Conservation (phyloP, 306 rosid genomes). For the Bauhinia variegata region DNA sequence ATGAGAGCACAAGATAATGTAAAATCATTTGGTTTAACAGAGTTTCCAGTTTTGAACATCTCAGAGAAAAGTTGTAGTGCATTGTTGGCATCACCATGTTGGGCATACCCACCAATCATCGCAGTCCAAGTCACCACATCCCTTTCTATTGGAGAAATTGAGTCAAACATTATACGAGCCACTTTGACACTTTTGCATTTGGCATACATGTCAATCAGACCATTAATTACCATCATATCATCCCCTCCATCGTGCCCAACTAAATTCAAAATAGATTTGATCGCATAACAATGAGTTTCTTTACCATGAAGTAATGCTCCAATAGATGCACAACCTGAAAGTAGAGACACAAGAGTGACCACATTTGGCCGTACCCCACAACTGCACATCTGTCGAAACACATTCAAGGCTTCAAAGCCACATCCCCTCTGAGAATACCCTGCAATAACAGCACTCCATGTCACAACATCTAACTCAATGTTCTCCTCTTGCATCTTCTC, state of each 20-base stretch:
- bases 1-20: constrained; percentile 80
- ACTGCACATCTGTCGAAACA: constrained; percentile 69
- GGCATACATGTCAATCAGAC: constrained; percentile 88
- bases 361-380: constrained; percentile 64
- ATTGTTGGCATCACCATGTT: constrained; percentile 81
- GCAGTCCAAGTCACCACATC: constrained; percentile 55
- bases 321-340: constrained; percentile 79
- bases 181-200: constrained; percentile 60
- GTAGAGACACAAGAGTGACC: constrained; percentile 75
- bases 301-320: constrained; percentile 74
- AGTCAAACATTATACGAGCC: constrained; percentile 66
- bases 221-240: constrained; percentile 72
- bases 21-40: constrained; percentile 73
- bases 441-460: constrained; percentile 84
- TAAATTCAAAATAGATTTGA: constrained; percentile 54
- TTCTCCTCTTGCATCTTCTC: constrained; percentile 65
- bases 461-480: constrained; percentile 73
- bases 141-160: constrained; percentile 46
- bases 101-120: constrained; percentile 76
- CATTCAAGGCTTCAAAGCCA: constrained; percentile 69
- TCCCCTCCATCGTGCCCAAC: constrained; percentile 47
- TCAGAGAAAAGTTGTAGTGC: constrained; percentile 69
- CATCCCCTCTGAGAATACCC: constrained; percentile 78
- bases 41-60: constrained; percentile 53
- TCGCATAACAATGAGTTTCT: constrained; percentile 73